A percentile compares a stretch with the other conserved stretches of the same genome.
phyloP scores from a whole-genome alignment of 2,329 filamentous ascomycete genomes.

The Verticillium tricorpus region DNA sequence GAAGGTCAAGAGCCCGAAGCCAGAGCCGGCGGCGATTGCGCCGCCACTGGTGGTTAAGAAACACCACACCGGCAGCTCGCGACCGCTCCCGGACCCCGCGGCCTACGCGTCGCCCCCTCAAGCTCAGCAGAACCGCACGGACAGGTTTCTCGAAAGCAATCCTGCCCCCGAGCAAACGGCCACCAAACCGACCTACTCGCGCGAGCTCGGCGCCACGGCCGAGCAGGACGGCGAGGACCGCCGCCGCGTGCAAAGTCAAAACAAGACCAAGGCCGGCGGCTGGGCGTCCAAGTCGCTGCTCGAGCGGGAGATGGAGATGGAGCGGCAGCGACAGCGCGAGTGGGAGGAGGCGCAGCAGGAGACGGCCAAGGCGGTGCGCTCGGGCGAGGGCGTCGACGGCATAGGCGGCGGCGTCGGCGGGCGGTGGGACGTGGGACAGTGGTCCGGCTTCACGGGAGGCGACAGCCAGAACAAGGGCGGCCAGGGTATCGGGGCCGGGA shows the following conservation, averaged over 20 bases:
- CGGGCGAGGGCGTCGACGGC: constrained; percentile 53
- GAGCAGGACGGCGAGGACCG: constrained; percentile 61
- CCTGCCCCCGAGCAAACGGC: constrained; percentile 37
- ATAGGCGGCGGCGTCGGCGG: constrained; percentile 63
- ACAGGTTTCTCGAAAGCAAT: constrained; percentile 53
- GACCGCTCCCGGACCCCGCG: constrained; percentile 50
- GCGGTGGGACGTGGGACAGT: constrained; percentile 73
- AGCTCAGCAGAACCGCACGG: constrained; percentile 41
- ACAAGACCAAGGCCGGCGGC: constrained; percentile 56
- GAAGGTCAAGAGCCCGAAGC: constrained; percentile 15
- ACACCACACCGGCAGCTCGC: constrained; percentile 32
- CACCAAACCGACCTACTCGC: constrained; percentile 47
- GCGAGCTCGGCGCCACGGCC: constrained; percentile 50
- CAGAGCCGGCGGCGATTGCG: constrained; percentile 25
- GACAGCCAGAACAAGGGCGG: constrained; percentile 66
- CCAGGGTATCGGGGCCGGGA: constrained; percentile 63
- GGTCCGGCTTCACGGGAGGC: constrained; percentile 69
- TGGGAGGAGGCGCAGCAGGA: constrained; percentile 74
- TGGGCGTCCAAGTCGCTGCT: constrained; percentile 67
- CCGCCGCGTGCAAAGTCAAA: constrained; percentile 53
- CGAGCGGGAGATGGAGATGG: constrained; percentile 77
- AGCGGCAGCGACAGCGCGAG: constrained; percentile 70
- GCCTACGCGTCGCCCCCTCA: constrained; percentile 20
- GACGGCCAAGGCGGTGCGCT: constrained; percentile 49
- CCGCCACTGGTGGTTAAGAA: constrained; percentile 25